phyloP scores from a whole-genome alignment of 73 alveolate genomes.

The Uronychia setigera region DNA sequence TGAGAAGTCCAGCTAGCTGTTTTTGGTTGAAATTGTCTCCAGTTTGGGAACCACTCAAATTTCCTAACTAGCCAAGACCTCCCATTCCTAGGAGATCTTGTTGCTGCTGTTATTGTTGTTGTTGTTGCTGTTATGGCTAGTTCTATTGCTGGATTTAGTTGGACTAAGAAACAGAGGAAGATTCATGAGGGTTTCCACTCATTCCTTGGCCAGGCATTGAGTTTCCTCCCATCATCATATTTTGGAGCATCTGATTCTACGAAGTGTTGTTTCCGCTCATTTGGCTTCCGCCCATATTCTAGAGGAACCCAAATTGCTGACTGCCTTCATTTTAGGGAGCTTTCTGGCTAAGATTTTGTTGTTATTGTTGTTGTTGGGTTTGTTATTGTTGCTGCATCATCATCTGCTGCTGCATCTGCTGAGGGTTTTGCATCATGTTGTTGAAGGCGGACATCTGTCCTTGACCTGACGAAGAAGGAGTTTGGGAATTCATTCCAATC shows the following conservation, averaged over 20 bases:
- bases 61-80: background rate
- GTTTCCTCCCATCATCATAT: background rate
- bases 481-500: background rate
- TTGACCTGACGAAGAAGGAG: background rate
- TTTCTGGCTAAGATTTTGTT: too few relatives aligned
- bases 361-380: too few relatives aligned
- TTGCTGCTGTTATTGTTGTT: background rate
- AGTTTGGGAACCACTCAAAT: background rate
- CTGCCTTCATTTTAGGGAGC: background rate
- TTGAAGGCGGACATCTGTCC: background rate
- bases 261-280: background rate
- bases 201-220: too few relatives aligned
- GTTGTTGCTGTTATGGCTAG: background rate
- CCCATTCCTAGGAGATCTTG: background rate
- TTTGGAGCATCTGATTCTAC: background rate
- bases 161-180: too few relatives aligned
- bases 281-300: background rate
- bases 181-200: too few relatives aligned
- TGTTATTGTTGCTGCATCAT: background rate
- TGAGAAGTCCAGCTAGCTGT: background rate
- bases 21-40: background rate
- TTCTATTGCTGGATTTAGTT: background rate
- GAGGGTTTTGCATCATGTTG: background rate
- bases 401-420: conserved; percentile 3
- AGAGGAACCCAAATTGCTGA: background rate